Base-by-base conservation (phyloP, 73 alveolate genomes). In the Paraurostyla sp. region DNA sequence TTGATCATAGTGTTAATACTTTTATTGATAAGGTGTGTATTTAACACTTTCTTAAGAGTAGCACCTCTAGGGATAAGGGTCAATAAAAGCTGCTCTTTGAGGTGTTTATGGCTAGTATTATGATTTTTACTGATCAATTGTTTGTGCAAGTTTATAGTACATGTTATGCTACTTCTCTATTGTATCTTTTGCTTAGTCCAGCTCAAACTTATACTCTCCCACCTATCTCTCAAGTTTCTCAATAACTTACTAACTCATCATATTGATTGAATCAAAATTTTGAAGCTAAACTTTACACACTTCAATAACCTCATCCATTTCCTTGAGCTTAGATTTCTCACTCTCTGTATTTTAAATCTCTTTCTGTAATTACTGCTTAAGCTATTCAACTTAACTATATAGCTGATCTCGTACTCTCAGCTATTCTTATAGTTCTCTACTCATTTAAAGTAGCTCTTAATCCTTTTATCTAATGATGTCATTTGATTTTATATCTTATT, bases 141-240 rank as follows among this genome's bases (percentile, higher is more conserved):
- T 69, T 23, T 69, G 18, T 7, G 42, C 84, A 9, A 69, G 62
- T 43, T 69, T 41, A 69, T 69, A 69, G 41, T 69, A 69, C 65
- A 69, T 69, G 4, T 41, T 43, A 69, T 69, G 84, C 62, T 69
- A 25, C 62, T 69, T 69, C 62, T 69, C 84, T 9, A 69, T 69
- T 35, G 84, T 69, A 33, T 38, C 40, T 29, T 69, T 6, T 11
- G 84, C 84, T 46, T 33, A 2, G 7, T 69, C 63, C 7, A 69
- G 23, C 40, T 69, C 84, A 69, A 41, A 43, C 41, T 69, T 41
- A 38, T 69, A 69, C 40, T 69, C 84, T 9, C 58, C 62, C n/a
- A 69, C 84, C 40, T 69, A 32, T 33, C 84, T 27, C 41, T 69
- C 84, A n/a, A 69, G 62, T 36, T 62, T 69, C 23, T 69, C 84